phyloP scores from a whole-genome alignment of 2,329 filamentous ascomycete genomes.

The Hymenoscyphus fructigenus region DNA sequence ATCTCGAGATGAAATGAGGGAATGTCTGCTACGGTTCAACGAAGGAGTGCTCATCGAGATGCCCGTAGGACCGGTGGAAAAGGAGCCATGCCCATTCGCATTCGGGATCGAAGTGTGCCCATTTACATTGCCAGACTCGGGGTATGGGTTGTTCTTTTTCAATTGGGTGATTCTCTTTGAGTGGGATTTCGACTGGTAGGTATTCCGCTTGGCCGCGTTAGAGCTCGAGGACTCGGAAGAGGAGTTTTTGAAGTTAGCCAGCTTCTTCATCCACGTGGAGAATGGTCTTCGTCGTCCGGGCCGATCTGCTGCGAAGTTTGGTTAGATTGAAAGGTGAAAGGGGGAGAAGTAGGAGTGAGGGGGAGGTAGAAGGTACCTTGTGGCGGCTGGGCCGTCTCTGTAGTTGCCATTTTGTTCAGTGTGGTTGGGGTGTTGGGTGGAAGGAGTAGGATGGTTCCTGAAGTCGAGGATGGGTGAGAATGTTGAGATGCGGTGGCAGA shows the following conservation, averaged over 20 bases:
- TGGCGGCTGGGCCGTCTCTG: constrained; percentile 41
- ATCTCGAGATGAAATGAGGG: constrained; percentile 60
- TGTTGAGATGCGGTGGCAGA: neutral
- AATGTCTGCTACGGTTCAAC: constrained; percentile 57
- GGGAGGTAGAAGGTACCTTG: constrained; percentile 41
- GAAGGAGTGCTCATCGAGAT: constrained; percentile 51
- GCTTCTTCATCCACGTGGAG: constrained; percentile 89
- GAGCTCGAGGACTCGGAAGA: constrained; percentile 53
- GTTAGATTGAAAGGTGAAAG: constrained; percentile 13
- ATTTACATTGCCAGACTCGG: constrained; percentile 67
- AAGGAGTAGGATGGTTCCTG: neutral
- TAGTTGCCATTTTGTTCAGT: constrained; percentile 36
- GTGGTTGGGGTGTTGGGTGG: neutral
- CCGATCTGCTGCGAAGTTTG: constrained; percentile 45
- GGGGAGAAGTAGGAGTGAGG: constrained; percentile 7
- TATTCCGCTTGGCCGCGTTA: constrained; percentile 43
- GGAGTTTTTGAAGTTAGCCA: constrained; percentile 76
- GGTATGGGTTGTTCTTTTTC: constrained; percentile 80
- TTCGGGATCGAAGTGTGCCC: constrained; percentile 34
- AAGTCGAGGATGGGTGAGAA: neutral
- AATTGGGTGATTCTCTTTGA: constrained; percentile 57
- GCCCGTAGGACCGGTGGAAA: constrained; percentile 55
- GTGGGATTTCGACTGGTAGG: constrained; percentile 42
- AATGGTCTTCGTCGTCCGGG: constrained; percentile 77
- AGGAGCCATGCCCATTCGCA: constrained; percentile 52